Base-by-base conservation (phyloP, 164 flowering plant species). In the Umbellularia californica region DNA sequence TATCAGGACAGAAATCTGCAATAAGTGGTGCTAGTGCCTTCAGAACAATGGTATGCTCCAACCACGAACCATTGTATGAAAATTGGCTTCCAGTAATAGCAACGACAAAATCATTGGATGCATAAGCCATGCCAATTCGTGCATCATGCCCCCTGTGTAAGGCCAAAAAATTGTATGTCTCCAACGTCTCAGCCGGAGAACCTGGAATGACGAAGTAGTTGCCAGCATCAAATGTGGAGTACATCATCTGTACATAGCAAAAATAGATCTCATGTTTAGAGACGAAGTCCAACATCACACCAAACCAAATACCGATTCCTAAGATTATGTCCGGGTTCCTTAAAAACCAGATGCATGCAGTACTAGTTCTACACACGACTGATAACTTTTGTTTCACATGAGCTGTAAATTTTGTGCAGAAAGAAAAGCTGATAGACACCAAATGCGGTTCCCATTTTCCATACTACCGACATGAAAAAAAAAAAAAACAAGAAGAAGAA, bases 151-250 rank as follows among this genome's bases (percentile, higher is more conserved):
- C 77, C 12, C 25, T 73, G 65, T 80, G 33, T 19, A 71, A 77
- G 69, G 79, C 78, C 82, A 80, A 62, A 24, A 69, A 65, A 58
- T 75, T 81, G 25, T 87, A 83, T 77, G 90, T 87, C 78, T 88
- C 85, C 89, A 87, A 88, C 68, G 88, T 89, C 85, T 88, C 90
- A 79, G 83, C 82, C 25, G 99, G 93, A 78, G 93, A 87, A 64
- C 99, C 94, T 69, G 97, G 97, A 74, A 94, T 85, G 66, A 96
- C 97, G 82, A 84, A 87, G 78, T 82, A 92, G 82, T 94, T 96
- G 76, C 97, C 97, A 58, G 88, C 75, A 83, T 94, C 98, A 83
- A 87, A 84, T 70, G 83, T 47, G 30, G 98, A 91, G 85, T 94
- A 96, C 27, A 87, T 74, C 85, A 96, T 86, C 98, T 94, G 92